Evolutionary conservation across 2,329 filamentous ascomycete species (phyloP), one percentile per base, ranked within the genome.

Genomic region (Aspergillus pseudoterreus): DNA sequence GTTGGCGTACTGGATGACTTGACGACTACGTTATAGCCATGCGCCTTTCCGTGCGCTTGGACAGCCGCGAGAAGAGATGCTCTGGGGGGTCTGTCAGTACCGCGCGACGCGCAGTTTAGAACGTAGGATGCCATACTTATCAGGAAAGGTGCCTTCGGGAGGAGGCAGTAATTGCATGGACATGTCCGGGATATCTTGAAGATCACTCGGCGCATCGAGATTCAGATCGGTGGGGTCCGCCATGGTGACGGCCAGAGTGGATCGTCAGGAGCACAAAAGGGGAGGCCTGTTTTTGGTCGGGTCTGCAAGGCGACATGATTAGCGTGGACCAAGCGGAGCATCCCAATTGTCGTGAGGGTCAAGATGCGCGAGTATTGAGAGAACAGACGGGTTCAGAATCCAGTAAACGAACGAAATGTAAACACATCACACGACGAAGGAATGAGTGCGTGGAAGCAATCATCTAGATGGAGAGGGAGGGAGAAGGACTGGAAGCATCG

Each of bases 1-100:
- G 71, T 75, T 6, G 72, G 72, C 1, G 69, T 74, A 53, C 71
- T 74, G 15, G 72, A 75, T n/a, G 72, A 74, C 47, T 75, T 75
- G 45, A 75, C 70, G 8, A 75, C 72, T 21, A 75, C 66, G 56
- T 74, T 73, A 54, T 75, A 75, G 17, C 72, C 72, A 58, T 75
- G 71, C 4, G 66, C 59, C 58, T 73, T 74, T 27, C 69, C 71
- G 55, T 74, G 71, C 9, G 64, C 66, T 52, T 75, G 71, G 21
- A 75, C 71, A 11, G 71, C 65, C 3, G 69, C 61, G 33, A 75
- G 63, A 45, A 75, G 62, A 17, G 71, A 63, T 4, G 66, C 55
- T 56, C 71, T 72, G 49, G 22, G 47, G 22, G 39, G 19, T 19
- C 30, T 30, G 30, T 42, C 27, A 41, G 21, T 15, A 27, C n/a